phyloP scores from a whole-genome alignment of 2,329 filamentous ascomycete genomes.

The Tolypocladium nubicola region DNA sequence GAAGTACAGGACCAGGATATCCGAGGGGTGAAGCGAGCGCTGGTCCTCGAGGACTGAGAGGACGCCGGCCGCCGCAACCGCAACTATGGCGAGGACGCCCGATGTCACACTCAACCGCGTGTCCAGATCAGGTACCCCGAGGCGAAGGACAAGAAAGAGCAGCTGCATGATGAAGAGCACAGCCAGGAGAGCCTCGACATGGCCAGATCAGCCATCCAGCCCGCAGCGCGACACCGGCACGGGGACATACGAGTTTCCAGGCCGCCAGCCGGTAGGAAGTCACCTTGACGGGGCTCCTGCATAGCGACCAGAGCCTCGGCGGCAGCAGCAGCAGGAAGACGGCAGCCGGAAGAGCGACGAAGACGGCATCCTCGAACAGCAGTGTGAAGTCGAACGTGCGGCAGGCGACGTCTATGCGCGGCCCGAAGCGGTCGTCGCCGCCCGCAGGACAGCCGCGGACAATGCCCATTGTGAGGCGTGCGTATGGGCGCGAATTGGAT shows the following conservation, averaged over 20 bases:
- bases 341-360: background rate
- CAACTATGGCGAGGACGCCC: background rate
- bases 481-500: too few relatives aligned
- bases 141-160: background rate
- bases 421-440: background rate
- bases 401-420: background rate
- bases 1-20: constrained; percentile 1
- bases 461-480: background rate
- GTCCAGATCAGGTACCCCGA: background rate
- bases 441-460: background rate
- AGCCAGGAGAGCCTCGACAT: background rate
- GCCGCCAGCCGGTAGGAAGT: background rate
- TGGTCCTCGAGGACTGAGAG: constrained; percentile 1
- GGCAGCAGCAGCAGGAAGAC: background rate
- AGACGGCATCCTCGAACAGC: constrained; percentile 1
- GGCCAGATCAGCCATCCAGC: background rate
- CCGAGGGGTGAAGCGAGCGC: background rate
- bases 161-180: background rate
- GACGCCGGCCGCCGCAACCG: background rate
- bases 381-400: constrained; percentile 1
- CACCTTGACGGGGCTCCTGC: background rate
- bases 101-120: background rate
- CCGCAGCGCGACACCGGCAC: background rate
- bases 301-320: background rate
- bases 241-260: background rate